These are phyloP conservation scores for Epichloe coenophiala DNA, from an alignment of 2,329 filamentous ascomycete species.

Conservation along the genomic window DNA sequence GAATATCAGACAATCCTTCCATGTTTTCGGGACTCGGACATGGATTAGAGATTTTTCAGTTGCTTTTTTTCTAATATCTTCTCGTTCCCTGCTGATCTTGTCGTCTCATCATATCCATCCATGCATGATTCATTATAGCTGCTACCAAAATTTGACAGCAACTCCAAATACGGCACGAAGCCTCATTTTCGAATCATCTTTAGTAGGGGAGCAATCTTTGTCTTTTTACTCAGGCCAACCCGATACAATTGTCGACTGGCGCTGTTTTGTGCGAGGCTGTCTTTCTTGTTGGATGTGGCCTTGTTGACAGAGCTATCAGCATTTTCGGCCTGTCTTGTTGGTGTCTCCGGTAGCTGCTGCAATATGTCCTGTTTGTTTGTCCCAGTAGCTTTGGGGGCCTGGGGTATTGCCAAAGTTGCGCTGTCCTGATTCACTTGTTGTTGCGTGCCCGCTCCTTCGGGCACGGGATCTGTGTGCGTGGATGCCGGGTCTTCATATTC, in stretches of 20 bases:
- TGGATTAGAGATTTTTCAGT: background rate
- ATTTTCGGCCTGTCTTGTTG: background rate
- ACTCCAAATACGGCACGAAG: background rate
- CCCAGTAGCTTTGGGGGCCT: background rate
- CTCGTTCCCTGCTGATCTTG: background rate
- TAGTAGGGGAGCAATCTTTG: conserved; percentile 36
- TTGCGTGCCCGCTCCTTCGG: background rate
- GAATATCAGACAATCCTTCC: no score
- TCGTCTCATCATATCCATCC: background rate
- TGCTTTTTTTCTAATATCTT: background rate
- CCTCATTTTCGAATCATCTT: conserved; percentile 32
- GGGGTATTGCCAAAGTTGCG: background rate
- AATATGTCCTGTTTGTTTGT: background rate
- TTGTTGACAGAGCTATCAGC: background rate
- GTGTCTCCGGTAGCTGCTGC: background rate
- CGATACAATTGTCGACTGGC: conserved; percentile 29
- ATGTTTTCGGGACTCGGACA: background rate
- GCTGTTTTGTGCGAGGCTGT: conserved; percentile 6
- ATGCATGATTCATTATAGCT: background rate
- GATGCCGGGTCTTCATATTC: background rate
- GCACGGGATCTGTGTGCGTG: background rate
- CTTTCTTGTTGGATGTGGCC: conserved; percentile 5
- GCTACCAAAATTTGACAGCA: background rate
- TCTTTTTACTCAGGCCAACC: conserved; percentile 37
- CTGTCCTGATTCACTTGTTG: background rate